A percentile compares a stretch with the other conserved stretches of the same genome.
Conservation (phyloP, 2,329 filamentous ascomycete species). For the Aspergillus quadricinctus region DNA sequence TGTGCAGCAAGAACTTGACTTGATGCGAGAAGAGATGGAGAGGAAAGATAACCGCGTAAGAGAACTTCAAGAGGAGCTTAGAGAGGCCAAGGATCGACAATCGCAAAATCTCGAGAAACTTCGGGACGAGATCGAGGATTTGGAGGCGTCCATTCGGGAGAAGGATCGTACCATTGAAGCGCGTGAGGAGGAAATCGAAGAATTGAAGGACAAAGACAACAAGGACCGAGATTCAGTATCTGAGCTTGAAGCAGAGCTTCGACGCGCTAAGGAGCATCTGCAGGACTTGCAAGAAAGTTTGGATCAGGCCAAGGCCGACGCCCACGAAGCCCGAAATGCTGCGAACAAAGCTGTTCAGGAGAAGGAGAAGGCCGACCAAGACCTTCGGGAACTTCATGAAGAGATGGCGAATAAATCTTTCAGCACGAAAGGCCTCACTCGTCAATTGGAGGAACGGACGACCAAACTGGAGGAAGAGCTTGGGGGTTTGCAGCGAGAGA, state of each 20-base stretch:
- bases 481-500: slow-evolving; percentile 47
- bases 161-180: slow-evolving; percentile 71
- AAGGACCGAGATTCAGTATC: slow-evolving; percentile 41
- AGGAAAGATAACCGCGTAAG: slow-evolving; percentile 43
- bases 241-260: slow-evolving; percentile 48
- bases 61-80: slow-evolving; percentile 49
- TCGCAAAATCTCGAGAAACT: slow-evolving; percentile 60
- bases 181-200: slow-evolving; percentile 69
- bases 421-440: slow-evolving; percentile 67
- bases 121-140: slow-evolving; percentile 68
- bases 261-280: slow-evolving; percentile 41
- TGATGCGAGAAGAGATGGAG: slow-evolving; percentile 48
- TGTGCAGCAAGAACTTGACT: slow-evolving; percentile 58
- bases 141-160: slow-evolving; percentile 70
- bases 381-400: slow-evolving; percentile 62
- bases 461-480: slow-evolving; percentile 64
- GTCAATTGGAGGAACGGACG: slow-evolving; percentile 70
- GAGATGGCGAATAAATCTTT: slow-evolving; percentile 77
- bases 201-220: slow-evolving; percentile 50
- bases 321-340: slow-evolving; percentile 43
- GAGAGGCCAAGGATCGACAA: slow-evolving; percentile 53
- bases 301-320: slow-evolving; percentile 33
- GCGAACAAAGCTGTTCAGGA: slow-evolving; percentile 49
- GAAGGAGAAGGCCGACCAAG: slow-evolving; percentile 48
- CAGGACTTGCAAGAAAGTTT: slow-evolving; percentile 42